A percentile compares a stretch with the other conserved stretches of the same genome.
phyloP scores from a whole-genome alignment of 257 asterid species.

The Eustoma russellianum region DNA sequence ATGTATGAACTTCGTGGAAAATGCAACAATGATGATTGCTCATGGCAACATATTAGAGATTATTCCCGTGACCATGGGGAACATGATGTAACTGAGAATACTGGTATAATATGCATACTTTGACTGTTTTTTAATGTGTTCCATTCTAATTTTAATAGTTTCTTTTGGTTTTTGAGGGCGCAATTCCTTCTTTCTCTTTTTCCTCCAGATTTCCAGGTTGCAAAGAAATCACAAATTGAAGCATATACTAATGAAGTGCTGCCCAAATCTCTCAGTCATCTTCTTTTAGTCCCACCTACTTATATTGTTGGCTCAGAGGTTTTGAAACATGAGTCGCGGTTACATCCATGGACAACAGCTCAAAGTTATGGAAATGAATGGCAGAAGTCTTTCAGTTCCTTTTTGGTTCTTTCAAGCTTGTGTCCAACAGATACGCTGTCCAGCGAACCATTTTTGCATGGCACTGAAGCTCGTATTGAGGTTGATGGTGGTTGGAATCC shows the following conservation, averaged over 20 bases:
- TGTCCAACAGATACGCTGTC: conserved; percentile 18
- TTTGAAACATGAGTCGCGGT: conserved; percentile 24
- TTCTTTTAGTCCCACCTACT: conserved; percentile 28
- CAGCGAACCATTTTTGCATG: conserved; percentile 35
- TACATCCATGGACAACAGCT: conserved; percentile 16
- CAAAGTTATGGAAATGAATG: conserved; percentile 25
- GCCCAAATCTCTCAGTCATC: conserved; percentile 18
- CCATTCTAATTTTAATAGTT: too few species aligned
- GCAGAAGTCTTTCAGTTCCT: conserved; percentile 33
- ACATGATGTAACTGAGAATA: conserved; percentile 5
- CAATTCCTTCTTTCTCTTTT: not conserved
- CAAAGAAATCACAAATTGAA: conserved; percentile 13
- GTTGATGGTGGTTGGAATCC: conserved; percentile 28
- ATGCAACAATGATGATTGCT: conserved; percentile 43
- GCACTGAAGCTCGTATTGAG: conserved; percentile 36
- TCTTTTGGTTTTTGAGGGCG: not conserved
- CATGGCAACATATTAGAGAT: conserved; percentile 38
- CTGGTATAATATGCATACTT: conserved; percentile 7
- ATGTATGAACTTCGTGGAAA: conserved; percentile 47
- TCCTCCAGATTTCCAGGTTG: conserved; percentile 20
- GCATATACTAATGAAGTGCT: conserved; percentile 3
- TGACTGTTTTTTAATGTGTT: too few species aligned
- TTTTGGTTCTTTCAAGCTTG: conserved; percentile 35
- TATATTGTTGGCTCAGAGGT: conserved; percentile 31
- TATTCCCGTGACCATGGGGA: conserved; percentile 12